phyloP scores from a whole-genome alignment of 331 rosid genomes.

The Cydonia oblonga region DNA sequence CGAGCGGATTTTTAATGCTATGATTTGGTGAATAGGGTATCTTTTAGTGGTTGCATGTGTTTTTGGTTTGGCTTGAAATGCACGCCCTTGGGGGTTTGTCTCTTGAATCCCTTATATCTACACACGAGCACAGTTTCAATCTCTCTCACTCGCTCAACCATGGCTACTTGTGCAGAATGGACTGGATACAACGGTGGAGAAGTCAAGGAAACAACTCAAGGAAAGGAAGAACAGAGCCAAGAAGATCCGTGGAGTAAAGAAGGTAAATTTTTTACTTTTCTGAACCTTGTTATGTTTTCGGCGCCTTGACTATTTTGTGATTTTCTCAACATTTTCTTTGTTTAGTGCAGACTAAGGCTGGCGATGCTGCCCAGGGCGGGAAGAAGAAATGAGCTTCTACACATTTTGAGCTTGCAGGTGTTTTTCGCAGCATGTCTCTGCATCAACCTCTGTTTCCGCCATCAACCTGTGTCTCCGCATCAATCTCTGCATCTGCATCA shows the following conservation, averaged over 20 bases:
- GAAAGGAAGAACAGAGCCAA: slow-evolving; percentile 73
- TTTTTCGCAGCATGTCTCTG: neutral
- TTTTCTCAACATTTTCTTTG: neutral
- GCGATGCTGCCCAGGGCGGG: slow-evolving; percentile 71
- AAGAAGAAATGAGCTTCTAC: slow-evolving; percentile 49
- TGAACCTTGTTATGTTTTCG: neutral
- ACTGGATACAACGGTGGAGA: slow-evolving; percentile 57
- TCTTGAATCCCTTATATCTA: neutral
- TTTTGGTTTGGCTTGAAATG: neutral
- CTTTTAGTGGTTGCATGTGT: neutral
- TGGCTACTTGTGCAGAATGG: slow-evolving; percentile 42
- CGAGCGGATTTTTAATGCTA: no score
- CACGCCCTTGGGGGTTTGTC: neutral
- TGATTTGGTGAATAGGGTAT: neutral
- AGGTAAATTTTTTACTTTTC: slow-evolving; percentile 28
- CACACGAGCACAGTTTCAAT: no score
- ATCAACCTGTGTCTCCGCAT: no score
- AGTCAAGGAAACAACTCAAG: slow-evolving; percentile 73
- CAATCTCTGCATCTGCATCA: neutral
- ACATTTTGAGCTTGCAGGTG: neutral
- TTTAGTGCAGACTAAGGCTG: slow-evolving; percentile 52
- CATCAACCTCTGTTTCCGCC: neutral
- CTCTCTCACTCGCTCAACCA: neutral
- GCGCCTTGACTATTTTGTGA: neutral
- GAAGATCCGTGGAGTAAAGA: slow-evolving; percentile 82